Base-by-base conservation (phyloP, 129 eudicot genomes). In the Flaveria trinervia region DNA sequence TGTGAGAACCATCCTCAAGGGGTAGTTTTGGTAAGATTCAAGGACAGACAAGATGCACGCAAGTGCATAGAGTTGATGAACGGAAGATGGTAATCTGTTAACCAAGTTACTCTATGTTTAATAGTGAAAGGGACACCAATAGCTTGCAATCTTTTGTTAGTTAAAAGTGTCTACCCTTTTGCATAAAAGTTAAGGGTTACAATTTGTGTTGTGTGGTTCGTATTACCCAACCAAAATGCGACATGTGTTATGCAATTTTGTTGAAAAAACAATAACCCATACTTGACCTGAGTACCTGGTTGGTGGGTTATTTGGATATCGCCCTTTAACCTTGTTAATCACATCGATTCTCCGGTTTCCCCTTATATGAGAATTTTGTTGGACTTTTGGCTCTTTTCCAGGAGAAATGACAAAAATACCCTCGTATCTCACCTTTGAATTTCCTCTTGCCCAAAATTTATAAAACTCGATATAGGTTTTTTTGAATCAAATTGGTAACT, bases 1-100 rank as follows among this genome's bases (percentile, higher is more conserved):
- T 95, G 97, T 56, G 99, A 91, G 84, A 91, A 95, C 79, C 87
- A 95, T 71, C 97, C 99, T 7, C 96, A 91, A 75, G 99, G 99
- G 79, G 97, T 91, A 68, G 87, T 95, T 52, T 78, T 91, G 84
- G 97, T 95, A 74, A 92, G 84, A 76, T 95, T 78, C 76, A 95
- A 89, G 83, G 99, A 95, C 50, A 84, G 86, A 68, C 85, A 81
- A 57, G 97, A 89, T 83, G 99, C 99, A 26, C 83, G 79, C 22
- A 91, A 86, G 74, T 95, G 97, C 77, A 91, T 95, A 57, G 96
- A 95, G 81, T 57, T 77, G 82, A 95, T 95, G 99, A 81, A 91
- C 70, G 97, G 97, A 68, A 88, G 99, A 84, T 95, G 99, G 99
- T 95, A 91, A 70, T 33, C 43, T 18, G 25, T 2, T 71, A 44